Conservation (phyloP, 129 eudicot genomes). For the Solidago caesia region DNA sequence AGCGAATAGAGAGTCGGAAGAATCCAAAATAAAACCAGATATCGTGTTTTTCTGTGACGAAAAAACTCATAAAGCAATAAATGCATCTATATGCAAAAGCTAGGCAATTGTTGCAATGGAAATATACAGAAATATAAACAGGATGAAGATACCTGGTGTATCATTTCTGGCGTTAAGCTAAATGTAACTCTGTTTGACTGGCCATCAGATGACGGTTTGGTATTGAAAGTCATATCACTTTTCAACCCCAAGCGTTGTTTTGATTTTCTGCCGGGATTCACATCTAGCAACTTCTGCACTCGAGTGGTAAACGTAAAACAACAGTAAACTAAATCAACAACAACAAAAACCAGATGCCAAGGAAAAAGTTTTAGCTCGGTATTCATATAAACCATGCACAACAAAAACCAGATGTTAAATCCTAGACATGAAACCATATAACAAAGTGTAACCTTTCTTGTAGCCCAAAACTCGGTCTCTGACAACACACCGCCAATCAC, state of each 20-base stretch:
- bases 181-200: constrained; percentile 96
- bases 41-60: not conserved
- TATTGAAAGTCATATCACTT: constrained; percentile 80
- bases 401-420: not conserved
- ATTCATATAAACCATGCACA: constrained; percentile 12
- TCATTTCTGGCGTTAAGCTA: constrained; percentile 92
- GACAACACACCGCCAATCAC: constrained; percentile 71
- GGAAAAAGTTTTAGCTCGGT: not conserved
- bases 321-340: constrained; percentile 26
- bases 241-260: constrained; percentile 82
- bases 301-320: constrained; percentile 32
- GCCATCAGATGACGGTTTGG: constrained; percentile 93
- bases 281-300: constrained; percentile 91
- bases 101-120: not conserved
- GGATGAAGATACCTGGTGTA: constrained; percentile 74
- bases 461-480: constrained; percentile 96
- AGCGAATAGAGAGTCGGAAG: not conserved
- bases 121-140: not conserved
- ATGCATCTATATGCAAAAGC: not conserved
- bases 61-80: not conserved
- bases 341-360: constrained; percentile 12
- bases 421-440: constrained; percentile 1
- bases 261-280: constrained; percentile 47
- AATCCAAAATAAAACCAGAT: not conserved
- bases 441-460: constrained; percentile 71